Percentiles rank a stretch among this genome's conserved stretches.
Conservation (phyloP, 176 grass and related monocot species). For the Phoenix dactylifera region DNA sequence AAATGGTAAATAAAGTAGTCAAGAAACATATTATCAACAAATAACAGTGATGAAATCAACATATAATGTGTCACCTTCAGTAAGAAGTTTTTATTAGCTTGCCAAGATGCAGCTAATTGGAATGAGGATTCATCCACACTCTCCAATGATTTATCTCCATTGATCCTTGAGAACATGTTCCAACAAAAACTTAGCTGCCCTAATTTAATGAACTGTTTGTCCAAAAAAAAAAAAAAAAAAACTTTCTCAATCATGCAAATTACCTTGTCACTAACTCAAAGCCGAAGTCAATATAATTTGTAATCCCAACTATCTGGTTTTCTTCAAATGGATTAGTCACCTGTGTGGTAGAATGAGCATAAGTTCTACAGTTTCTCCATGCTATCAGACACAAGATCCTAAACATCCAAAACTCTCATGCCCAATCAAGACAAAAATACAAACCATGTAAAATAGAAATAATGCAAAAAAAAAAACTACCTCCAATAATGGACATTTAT, state of each 20-base stretch:
- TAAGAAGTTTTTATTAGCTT: constrained; percentile 95
- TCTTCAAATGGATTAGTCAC: constrained; percentile 92
- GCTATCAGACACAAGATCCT: neutral
- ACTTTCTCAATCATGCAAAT: constrained; percentile 5
- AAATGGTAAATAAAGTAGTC: constrained; percentile 1
- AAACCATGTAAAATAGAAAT: too few relatives aligned
- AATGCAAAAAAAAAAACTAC: too few relatives aligned
- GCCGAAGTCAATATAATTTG: constrained; percentile 92
- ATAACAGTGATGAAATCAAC: neutral
- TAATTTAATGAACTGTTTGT: too few relatives aligned
- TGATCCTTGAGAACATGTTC: constrained; percentile 29
- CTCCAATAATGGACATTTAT: too few relatives aligned
- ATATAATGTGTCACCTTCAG: constrained; percentile 49
- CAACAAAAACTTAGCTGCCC: too few relatives aligned
- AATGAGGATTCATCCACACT: constrained; percentile 39
- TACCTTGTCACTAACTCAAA: constrained; percentile 80
- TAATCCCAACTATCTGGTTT: constrained; percentile 88
- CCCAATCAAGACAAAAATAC: too few relatives aligned
- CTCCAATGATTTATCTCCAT: constrained; percentile 38
- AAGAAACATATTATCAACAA: neutral
- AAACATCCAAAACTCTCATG: too few relatives aligned
- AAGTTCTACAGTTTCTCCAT: neutral
- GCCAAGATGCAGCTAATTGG: constrained; percentile 90
- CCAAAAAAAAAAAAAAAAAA: constrained; percentile 1
- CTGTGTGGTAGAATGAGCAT: constrained; percentile 27